Conservation (phyloP, 23 red algal genomes). For the Gracilaria caudata region DNA sequence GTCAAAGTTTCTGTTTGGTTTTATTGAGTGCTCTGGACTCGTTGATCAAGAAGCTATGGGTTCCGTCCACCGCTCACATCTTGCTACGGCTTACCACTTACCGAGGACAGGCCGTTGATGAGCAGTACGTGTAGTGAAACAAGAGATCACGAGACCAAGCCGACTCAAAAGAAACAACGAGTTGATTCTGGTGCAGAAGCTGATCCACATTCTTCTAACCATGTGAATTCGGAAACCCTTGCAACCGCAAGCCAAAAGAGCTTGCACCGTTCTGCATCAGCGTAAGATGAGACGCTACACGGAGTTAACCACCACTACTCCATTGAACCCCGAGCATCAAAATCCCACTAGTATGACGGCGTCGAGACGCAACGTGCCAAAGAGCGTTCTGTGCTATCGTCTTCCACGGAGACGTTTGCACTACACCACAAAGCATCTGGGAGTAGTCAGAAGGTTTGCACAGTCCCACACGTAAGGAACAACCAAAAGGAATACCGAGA, state of each 20-base stretch:
- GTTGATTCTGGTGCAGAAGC: not conserved
- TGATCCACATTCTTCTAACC: not conserved
- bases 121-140: too few relatives aligned
- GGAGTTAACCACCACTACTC: not conserved
- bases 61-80: not conserved
- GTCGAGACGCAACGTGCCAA: not conserved
- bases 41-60: not conserved
- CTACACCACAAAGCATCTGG: not conserved
- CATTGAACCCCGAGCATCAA: not conserved
- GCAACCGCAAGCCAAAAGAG: not conserved
- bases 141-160: not conserved
- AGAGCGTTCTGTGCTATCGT: not conserved
- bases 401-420: not conserved
- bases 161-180: not conserved
- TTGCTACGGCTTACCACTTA: slow-evolving; percentile 1
- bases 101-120: not conserved
- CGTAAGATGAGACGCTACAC: not conserved
- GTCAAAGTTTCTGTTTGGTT: slow-evolving; percentile 24
- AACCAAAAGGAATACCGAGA: too few relatives aligned
- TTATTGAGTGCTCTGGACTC: slow-evolving; percentile 19
- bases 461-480: too few relatives aligned
- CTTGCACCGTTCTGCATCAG: not conserved
- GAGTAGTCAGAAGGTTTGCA: not conserved
- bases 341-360: not conserved
- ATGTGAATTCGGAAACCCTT: not conserved